These are phyloP conservation scores for Exobasidium cylindrosporum DNA, from an alignment of 1,284 basidiomycete species.

Conservation along the genomic window DNA sequence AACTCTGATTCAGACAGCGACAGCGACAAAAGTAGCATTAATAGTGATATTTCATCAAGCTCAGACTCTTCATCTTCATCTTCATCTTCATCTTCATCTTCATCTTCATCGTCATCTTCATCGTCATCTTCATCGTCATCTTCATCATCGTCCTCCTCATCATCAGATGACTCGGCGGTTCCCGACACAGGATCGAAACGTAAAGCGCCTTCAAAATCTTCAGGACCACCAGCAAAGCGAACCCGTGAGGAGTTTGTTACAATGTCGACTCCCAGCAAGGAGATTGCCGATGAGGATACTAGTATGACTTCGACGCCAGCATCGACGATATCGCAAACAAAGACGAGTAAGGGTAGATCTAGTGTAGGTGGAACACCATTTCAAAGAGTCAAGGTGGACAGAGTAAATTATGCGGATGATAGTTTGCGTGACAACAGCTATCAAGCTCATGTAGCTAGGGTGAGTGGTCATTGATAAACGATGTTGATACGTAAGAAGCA, in stretches of 20 bases:
- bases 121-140: background rate
- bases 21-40: constrained; percentile 29
- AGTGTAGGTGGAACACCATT: constrained; percentile 59
- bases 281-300: background rate
- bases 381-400: constrained; percentile 73
- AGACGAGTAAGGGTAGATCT: background rate
- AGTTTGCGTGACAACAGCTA: constrained; percentile 78
- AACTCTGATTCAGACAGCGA: constrained; percentile 22
- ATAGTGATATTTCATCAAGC: constrained; percentile 18
- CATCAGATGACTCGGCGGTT: background rate
- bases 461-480: too few relatives aligned
- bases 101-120: constrained; percentile 2
- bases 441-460: constrained; percentile 61
- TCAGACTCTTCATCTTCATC: constrained; percentile 4
- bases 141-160: constrained; percentile 1
- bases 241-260: background rate
- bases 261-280: background rate
- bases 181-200: constrained; percentile 2
- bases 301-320: background rate
- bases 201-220: background rate
- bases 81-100: background rate
- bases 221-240: constrained; percentile 3
- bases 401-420: constrained; percentile 61
- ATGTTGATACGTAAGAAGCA: too few relatives aligned
- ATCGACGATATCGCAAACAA: background rate